Base-by-base conservation (phyloP, 2,329 filamentous ascomycete genomes). In the Fusarium odoratissimum region DNA sequence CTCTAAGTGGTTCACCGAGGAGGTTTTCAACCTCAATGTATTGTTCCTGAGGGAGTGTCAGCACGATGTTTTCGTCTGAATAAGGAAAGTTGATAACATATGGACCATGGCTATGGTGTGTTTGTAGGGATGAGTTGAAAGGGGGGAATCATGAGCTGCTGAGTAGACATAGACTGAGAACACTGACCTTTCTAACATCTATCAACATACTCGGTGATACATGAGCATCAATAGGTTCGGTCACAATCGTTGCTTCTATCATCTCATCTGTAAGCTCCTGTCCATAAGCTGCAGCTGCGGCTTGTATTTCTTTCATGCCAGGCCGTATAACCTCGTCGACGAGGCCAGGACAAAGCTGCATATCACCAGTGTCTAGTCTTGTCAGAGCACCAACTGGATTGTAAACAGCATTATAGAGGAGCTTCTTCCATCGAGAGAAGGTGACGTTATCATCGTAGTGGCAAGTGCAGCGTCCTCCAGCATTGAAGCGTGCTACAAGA, bases 1-100 rank as follows among this genome's bases (percentile, higher is more conserved):
- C 72, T 40, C 72, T 64, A 25, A 77, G 42, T 17, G 75, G 75
- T 14, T 77, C 75, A n/a, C 75, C 75, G 21, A 77, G 62, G 10
- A 77, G 58, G 35, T 76, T 77, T 45, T 77, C 75, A 23, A 74
- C 58, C 31, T 77, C 75, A 33, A 77, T 77, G 21, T 74, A 77
- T 44, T 75, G 75, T n/a, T 67, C 69, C 75, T 76, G 8, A 9
- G 35, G 16, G n/a, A 40, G 9, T n/a, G 37, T 76, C 11, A 76
- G 72, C 21, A 35, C 35, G 16, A 30, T 30, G 10, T 8, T 40
- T 12, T 11, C 21, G 19, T 11, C 30, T 21, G 10, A n/a, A 23
- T 5, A 38, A 30, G 44, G 21, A n/a, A 23, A 31, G 10, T 21
- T 13, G 23, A 21, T 25, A 25, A 5, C 17, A 25, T 38, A 46